Base-by-base conservation (phyloP, 148 eudicot species). In the Silene uniflora region DNA sequence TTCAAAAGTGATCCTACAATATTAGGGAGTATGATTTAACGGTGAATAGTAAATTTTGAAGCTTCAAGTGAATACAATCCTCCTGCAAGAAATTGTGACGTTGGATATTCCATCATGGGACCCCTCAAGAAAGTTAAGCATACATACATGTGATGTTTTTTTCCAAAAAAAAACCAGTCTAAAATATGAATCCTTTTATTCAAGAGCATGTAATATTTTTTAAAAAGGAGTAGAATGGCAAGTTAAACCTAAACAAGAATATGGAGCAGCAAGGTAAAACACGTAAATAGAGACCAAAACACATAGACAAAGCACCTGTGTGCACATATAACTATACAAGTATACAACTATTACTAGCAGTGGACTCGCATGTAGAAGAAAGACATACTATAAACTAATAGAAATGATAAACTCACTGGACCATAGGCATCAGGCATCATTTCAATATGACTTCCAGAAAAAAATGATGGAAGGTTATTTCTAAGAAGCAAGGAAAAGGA, bases 401-500 rank as follows among this genome's bases (percentile, higher is more conserved):
- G 54, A 3, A n/a, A 67, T 19, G 71, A 67, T 10, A 67, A 52
- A 5, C 11, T 70, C 22, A 49, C 49, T 4, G 6, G 42, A 66
- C 8, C 10, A 6, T 3, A 10, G 44, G 25, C 29, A 58, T 39
- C 44, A 39, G 17, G 64, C 54, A 52, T 58, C 11, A 22, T 46
- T 65, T 13, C 27, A 16, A 60, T 32, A 60, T 24, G 21, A 61
- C 44, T 69, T 44, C 60, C 14, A 69, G 55, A 22, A 67, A 58
- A 66, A 67, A 19, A 7, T 32, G 35, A 25, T 17, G 39, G 54
- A 47, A 80, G 7, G 39, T 56, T n/a, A 64, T 55, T 23, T 56
- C 16, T 59, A 71, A 19, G 55, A 67, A 21, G 74, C 58, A 76
- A 76, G 62, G 77, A 60, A 0, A 76, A 76, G 62, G 77, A 60